These are phyloP conservation scores for Fonsecaea monophora DNA, from an alignment of 2,329 filamentous ascomycete species.

Conservation along the genomic window DNA sequence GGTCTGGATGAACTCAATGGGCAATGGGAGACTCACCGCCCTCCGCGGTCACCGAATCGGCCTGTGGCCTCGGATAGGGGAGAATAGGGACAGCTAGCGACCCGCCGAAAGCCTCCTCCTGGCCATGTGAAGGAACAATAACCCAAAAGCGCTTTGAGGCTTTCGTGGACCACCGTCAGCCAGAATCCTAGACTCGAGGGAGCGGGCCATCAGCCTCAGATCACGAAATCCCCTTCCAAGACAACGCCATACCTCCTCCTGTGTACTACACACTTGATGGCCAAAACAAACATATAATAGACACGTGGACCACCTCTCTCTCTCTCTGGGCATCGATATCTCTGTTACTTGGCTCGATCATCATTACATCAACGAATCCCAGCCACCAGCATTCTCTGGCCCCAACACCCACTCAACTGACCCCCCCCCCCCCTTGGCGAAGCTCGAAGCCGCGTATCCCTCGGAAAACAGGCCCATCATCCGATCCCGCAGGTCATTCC, in stretches of 20 bases:
- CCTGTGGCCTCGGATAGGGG: neutral
- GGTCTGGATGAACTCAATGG: neutral
- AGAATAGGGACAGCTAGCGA: neutral
- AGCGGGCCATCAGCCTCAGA: slow-evolving; percentile 2
- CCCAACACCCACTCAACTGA: neutral
- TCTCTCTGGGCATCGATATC: neutral
- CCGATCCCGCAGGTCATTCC: slow-evolving; percentile 5
- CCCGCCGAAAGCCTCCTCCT: neutral
- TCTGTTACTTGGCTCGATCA: neutral
- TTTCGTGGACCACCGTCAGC: neutral
- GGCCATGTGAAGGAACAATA: neutral
- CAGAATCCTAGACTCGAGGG: neutral
- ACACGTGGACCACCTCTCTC: neutral
- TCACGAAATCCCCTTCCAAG: neutral
- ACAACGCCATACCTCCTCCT: neutral
- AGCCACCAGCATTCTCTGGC: neutral
- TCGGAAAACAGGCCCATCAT: neutral
- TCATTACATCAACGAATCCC: neutral
- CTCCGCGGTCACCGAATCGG: neutral
- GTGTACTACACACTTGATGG: neutral
- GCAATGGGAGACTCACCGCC: neutral
- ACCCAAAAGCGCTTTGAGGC: neutral
- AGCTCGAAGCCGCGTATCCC: neutral
- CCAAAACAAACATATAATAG: neutral
- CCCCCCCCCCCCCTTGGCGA: neutral